These are phyloP conservation scores for Phanerochaete carnosa DNA, from an alignment of 768 basidiomycete genomes.

Conservation along the genomic window DNA sequence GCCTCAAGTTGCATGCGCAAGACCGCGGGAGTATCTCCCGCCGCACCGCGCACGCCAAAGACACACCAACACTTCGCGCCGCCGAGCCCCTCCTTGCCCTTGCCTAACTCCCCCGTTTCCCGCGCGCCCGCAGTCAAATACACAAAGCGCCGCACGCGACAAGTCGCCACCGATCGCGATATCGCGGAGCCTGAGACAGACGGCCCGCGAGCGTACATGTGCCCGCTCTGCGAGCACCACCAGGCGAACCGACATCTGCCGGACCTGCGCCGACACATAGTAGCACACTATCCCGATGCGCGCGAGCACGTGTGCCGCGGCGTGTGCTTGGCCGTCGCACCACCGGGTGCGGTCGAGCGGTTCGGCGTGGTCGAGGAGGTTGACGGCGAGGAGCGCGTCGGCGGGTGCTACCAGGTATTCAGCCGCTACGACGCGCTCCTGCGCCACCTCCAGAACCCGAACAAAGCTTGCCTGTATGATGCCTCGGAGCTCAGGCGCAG, in stretches of 20 bases:
- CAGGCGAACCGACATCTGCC: conserved; percentile 5
- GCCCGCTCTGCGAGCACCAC: conserved; percentile 9
- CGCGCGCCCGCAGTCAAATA: too few species aligned
- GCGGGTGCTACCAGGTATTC: conserved; percentile 14
- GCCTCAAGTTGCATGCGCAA: too few species aligned
- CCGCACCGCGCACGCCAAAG: too few species aligned
- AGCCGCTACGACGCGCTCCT: conserved; percentile 15
- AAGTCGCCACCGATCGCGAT: too few species aligned
- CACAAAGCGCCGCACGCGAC: too few species aligned
- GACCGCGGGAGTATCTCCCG: too few species aligned
- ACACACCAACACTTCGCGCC: too few species aligned
- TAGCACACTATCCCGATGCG: conserved; percentile 8
- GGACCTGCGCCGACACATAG: conserved; percentile 17
- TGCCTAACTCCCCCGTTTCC: too few species aligned
- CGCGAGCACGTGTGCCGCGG: conserved; percentile 16
- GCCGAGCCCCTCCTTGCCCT: too few species aligned
- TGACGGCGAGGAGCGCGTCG: conserved; percentile 12
- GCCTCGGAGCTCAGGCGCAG: background rate
- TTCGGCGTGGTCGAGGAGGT: background rate
- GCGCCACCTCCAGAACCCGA: conserved; percentile 14
- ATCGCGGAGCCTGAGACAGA: too few species aligned
- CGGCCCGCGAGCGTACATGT: background rate
- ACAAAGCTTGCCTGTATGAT: background rate
- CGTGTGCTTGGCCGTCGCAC: conserved; percentile 7
- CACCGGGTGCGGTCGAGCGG: background rate